These are phyloP conservation scores for Ophiostoma ulmi DNA, from an alignment of 2,329 filamentous ascomycete genomes.

Conservation along the genomic window DNA sequence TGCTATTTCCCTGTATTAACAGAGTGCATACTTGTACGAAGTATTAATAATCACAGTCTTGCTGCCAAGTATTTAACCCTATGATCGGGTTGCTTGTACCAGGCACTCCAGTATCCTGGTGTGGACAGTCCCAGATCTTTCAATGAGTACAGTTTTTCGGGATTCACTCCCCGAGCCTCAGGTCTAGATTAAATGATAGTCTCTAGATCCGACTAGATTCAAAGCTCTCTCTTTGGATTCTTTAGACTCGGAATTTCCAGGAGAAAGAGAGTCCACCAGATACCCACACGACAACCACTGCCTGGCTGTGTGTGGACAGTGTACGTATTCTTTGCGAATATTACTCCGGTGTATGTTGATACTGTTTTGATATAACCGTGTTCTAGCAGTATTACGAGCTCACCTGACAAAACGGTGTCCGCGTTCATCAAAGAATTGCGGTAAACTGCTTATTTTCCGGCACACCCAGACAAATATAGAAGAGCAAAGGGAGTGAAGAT, in stretches of 20 bases:
- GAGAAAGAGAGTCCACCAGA: constrained; percentile 1
- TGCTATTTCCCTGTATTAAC: too few relatives aligned
- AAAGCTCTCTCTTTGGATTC: not conserved
- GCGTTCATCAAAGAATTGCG: too few relatives aligned
- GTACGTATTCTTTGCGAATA: not conserved
- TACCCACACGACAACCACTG: not conserved
- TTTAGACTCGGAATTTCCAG: constrained; percentile 7
- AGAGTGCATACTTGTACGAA: too few relatives aligned
- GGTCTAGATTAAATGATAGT: not conserved
- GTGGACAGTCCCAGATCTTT: not conserved
- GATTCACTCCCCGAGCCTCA: not conserved
- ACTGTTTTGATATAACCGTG: too few relatives aligned
- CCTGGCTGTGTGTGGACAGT: not conserved
- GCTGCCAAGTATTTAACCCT: too few relatives aligned
- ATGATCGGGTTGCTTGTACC: too few relatives aligned
- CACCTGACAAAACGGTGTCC: too few relatives aligned
- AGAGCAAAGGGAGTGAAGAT: too few relatives aligned
- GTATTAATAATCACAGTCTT: too few relatives aligned
- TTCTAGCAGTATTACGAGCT: too few relatives aligned
- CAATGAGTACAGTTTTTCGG: not conserved
- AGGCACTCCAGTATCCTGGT: not conserved
- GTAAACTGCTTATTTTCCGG: too few relatives aligned
- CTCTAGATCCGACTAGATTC: not conserved
- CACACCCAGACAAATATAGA: too few relatives aligned
- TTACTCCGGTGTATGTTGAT: not conserved